Conservation (phyloP, 495 filamentous ascomycete species). For the Glonium stellatum region DNA sequence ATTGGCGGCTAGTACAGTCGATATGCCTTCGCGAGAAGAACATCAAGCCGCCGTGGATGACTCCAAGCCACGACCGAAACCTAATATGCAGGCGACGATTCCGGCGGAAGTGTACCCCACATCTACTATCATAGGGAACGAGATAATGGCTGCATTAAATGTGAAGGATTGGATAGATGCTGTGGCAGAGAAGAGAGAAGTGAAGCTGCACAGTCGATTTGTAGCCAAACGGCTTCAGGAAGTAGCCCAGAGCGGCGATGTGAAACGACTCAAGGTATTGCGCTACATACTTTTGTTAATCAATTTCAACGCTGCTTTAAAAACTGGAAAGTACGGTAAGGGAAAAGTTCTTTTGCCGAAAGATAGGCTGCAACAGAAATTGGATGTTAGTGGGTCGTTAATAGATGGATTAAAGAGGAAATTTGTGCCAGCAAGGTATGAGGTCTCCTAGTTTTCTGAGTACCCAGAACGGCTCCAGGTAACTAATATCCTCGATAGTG, state of each 20-base stretch:
- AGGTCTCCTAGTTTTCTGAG: slow-evolving; percentile 56
- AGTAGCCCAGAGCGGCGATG: slow-evolving; percentile 51
- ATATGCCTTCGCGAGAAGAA: slow-evolving; percentile 53
- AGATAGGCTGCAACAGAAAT: slow-evolving; percentile 43
- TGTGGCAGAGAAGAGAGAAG: slow-evolving; percentile 48
- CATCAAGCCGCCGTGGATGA: slow-evolving; percentile 61
- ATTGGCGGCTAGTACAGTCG: slow-evolving; percentile 46
- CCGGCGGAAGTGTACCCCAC: slow-evolving; percentile 79
- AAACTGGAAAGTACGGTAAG: slow-evolving; percentile 31
- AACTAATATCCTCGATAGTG: slow-evolving; percentile 5
- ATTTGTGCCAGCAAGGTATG: slow-evolving; percentile 54
- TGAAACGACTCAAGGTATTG: slow-evolving; percentile 54
- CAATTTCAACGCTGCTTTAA: slow-evolving; percentile 51
- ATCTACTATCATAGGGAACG: slow-evolving; percentile 57
- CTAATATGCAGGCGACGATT: slow-evolving; percentile 63
- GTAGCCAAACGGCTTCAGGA: slow-evolving; percentile 55
- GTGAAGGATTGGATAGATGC: slow-evolving; percentile 71
- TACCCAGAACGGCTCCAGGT: slow-evolving; percentile 39
- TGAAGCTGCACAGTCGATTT: slow-evolving; percentile 51
- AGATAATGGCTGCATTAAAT: slow-evolving; percentile 53
- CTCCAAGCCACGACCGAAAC: slow-evolving; percentile 68
- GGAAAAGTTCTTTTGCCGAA: slow-evolving; percentile 33
- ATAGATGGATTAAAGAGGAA: slow-evolving; percentile 61
- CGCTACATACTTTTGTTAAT: slow-evolving; percentile 61
- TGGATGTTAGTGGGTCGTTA: slow-evolving; percentile 50